Evolutionary conservation across 331 rosid genomes (phyloP), one percentile per base, ranked within the genome.

Genomic region (Quercus phellos): DNA sequence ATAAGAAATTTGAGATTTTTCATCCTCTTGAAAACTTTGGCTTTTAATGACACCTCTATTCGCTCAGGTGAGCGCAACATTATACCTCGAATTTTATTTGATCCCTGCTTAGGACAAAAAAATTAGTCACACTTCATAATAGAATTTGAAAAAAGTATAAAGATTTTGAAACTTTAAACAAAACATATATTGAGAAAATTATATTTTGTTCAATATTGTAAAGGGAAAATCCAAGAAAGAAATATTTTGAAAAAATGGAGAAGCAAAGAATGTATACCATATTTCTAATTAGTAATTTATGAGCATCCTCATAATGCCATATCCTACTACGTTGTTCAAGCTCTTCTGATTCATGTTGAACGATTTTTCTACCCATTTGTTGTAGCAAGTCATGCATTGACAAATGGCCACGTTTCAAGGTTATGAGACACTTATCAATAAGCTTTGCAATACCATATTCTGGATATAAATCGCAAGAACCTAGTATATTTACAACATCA

Each of bases 21-120:
- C 53, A 46, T 46, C 53, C 16, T 46, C 16, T 46, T 1, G 17
- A 46, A 46, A 46, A 13, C 53, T 0, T 46, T 46, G 12, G 53
- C 1, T 2, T 46, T 0, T 17, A 46, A 46, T 46, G 53, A 0
- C 0, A 46, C 0, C 16, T 10, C 0, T 12, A 0, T 12, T 12
- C 0, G 4, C 3, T 46, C 0, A 46, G 5, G 53, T 46, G 53
- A 46, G 53, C 0, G 0, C 53, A 11, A 46, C 17, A 46, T 46
- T 46, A 46, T 46, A 0, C 53, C 0, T 46, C 53, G 17, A 74
- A 56, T 56, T 55, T 30, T 5, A 0, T 21, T 19, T 18, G 34
- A 50, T 55, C 83, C 83, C 83, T 80, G 1, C 14, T 1, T 10
- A 61, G 13, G n/a, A 38, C 29, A 71, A 71, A 27, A 63, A 3